These are phyloP conservation scores for Schoenoplectus triqueter DNA, from an alignment of 202 grass and related monocot genomes.

Conservation along the genomic window DNA sequence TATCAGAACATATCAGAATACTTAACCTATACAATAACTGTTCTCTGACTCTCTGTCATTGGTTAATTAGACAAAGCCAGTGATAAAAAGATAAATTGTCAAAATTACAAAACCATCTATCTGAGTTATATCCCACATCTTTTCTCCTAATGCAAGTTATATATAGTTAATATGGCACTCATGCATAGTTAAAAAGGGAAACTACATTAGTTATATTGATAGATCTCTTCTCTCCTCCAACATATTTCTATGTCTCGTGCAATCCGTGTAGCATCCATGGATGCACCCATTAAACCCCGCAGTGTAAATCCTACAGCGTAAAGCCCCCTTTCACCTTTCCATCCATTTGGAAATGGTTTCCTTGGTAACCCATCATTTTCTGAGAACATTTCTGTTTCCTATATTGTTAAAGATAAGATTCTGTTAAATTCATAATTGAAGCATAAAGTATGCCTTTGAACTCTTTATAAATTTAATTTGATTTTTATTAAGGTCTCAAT, in stretches of 20 bases:
- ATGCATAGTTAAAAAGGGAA: background rate
- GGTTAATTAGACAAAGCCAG: slow-evolving; percentile 34
- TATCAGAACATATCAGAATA: slow-evolving; percentile 13
- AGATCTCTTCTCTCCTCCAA: slow-evolving; percentile 47
- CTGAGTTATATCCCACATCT: slow-evolving; percentile 30
- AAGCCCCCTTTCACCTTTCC: slow-evolving; percentile 73
- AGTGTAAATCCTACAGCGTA: slow-evolving; percentile 84
- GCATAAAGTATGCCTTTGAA: background rate
- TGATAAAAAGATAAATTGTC: slow-evolving; percentile 29
- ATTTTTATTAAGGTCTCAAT: too few species aligned
- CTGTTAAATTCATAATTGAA: background rate
- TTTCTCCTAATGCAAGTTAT: slow-evolving; percentile 34
- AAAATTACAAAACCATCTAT: slow-evolving; percentile 33
- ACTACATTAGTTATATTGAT: slow-evolving; percentile 31
- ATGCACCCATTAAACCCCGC: slow-evolving; percentile 76
- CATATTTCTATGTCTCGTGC: slow-evolving; percentile 80
- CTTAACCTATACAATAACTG: slow-evolving; percentile 13
- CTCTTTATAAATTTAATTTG: background rate
- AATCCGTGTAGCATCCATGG: slow-evolving; percentile 63
- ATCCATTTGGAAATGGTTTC: slow-evolving; percentile 75
- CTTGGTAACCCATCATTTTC: slow-evolving; percentile 86
- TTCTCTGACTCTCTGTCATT: background rate
- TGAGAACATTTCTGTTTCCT: slow-evolving; percentile 87
- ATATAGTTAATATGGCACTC: slow-evolving; percentile 33
- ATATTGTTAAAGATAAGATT: slow-evolving; percentile 25